Conservation (phyloP, 1,284 basidiomycete species). For the Porogramme epimiltina region DNA sequence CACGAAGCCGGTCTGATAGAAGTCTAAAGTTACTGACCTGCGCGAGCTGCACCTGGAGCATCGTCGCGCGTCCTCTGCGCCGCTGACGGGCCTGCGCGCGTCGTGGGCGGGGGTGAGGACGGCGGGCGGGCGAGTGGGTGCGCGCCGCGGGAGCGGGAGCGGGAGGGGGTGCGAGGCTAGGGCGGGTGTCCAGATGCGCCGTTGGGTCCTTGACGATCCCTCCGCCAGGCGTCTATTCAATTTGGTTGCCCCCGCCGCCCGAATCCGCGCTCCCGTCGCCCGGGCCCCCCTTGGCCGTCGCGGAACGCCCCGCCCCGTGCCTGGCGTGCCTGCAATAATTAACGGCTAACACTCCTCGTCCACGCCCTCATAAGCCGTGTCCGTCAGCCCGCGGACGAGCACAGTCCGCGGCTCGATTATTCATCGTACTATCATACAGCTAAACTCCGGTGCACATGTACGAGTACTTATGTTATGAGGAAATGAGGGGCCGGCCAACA, state of each 20-base stretch:
- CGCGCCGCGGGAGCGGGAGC: slow-evolving; percentile 1
- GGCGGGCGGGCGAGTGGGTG: slow-evolving; percentile 3
- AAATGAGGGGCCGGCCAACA: too few species aligned
- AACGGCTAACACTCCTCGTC: neutral
- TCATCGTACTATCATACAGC: too few species aligned
- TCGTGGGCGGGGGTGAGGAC: slow-evolving; percentile 9
- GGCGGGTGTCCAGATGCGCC: neutral
- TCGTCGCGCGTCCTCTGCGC: slow-evolving; percentile 15
- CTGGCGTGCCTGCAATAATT: neutral
- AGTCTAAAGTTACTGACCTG: slow-evolving; percentile 19
- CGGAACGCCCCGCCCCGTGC: too few species aligned
- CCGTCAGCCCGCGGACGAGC: too few species aligned
- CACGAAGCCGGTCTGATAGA: slow-evolving; percentile 25
- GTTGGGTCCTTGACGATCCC: slow-evolving; percentile 17
- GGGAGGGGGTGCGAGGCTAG: slow-evolving; percentile 2
- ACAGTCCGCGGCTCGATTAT: too few species aligned
- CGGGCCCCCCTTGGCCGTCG: neutral
- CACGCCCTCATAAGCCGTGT: neutral
- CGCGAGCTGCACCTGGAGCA: slow-evolving; percentile 22
- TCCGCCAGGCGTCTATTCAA: slow-evolving; percentile 24
- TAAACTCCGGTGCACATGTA: too few species aligned
- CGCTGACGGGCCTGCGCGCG: slow-evolving; percentile 10
- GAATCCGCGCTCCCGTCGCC: too few species aligned
- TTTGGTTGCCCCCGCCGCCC: slow-evolving; percentile 17
- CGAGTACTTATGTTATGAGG: too few species aligned